These are phyloP conservation scores for Apodospora peruviana DNA, from an alignment of 495 filamentous ascomycete genomes.

Conservation along the genomic window DNA sequence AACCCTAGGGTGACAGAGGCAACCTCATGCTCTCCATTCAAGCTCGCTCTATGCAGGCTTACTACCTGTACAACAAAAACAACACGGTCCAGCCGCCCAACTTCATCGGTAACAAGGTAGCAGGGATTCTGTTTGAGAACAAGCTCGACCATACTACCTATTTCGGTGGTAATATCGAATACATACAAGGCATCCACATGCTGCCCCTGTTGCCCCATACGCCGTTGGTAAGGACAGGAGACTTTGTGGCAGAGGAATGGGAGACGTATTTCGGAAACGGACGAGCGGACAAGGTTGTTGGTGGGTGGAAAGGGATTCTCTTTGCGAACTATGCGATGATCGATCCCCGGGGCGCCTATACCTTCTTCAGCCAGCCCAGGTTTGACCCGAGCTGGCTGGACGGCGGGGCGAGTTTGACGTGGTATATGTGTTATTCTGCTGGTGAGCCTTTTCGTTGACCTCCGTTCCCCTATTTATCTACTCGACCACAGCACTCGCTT, in stretches of 20 bases:
- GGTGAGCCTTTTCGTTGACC: slow-evolving; percentile 28
- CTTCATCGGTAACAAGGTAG: slow-evolving; percentile 80
- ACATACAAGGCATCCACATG: slow-evolving; percentile 96
- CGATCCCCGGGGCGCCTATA: slow-evolving; percentile 63
- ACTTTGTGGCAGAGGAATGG: slow-evolving; percentile 86
- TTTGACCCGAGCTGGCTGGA: slow-evolving; percentile 76
- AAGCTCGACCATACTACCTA: slow-evolving; percentile 95
- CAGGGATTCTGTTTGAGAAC: slow-evolving; percentile 95
- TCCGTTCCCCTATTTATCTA: background rate
- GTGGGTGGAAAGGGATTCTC: slow-evolving; percentile 83
- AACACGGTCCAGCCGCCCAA: slow-evolving; percentile 72
- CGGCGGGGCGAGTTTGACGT: slow-evolving; percentile 78
- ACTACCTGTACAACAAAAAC: slow-evolving; percentile 68
- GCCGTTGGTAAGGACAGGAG: slow-evolving; percentile 56
- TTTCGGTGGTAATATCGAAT: slow-evolving; percentile 77
- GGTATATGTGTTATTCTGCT: slow-evolving; percentile 82
- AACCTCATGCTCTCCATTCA: slow-evolving; percentile 80
- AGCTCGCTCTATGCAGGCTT: slow-evolving; percentile 62
- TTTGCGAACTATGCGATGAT: slow-evolving; percentile 77
- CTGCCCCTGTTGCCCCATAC: slow-evolving; percentile 74
- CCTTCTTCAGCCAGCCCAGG: slow-evolving; percentile 61
- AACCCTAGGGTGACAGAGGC: slow-evolving; percentile 34
- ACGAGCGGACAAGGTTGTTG: slow-evolving; percentile 52
- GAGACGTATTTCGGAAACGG: slow-evolving; percentile 63
- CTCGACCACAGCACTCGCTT: background rate